phyloP scores from a whole-genome alignment of 1,284 basidiomycete species.

The Taiwanofungus camphoratus region DNA sequence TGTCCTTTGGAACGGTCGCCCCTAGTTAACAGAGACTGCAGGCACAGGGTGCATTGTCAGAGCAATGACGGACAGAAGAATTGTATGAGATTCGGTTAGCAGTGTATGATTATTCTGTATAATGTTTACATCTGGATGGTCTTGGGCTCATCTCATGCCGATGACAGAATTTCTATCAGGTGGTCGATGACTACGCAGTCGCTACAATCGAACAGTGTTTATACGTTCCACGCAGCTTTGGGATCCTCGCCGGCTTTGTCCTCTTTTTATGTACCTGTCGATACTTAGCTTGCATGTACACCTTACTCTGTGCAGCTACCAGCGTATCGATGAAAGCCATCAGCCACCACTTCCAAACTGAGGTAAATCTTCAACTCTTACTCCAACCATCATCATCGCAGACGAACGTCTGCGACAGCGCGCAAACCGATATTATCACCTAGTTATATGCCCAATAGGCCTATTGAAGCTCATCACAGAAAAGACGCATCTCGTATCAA shows the following conservation, averaged over 20 bases:
- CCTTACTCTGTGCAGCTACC: no score
- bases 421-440: slow-evolving; percentile 9
- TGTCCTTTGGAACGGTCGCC: not conserved
- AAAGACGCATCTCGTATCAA: slow-evolving; percentile 26
- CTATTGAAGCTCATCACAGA: slow-evolving; percentile 30
- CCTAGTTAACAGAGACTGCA: slow-evolving; percentile 88
- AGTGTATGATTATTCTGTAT: slow-evolving; percentile 11
- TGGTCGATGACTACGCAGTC: no score
- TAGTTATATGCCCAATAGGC: slow-evolving; percentile 54
- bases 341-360: slow-evolving; percentile 11
- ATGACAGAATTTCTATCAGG: no score
- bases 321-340: not conserved
- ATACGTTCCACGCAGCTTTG: no score
- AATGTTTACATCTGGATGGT: not conserved
- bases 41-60: slow-evolving; percentile 96
- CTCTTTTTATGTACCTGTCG: no score
- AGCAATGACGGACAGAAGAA: slow-evolving; percentile 92
- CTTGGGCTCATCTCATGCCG: no score
- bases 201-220: no score
- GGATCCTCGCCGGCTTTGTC: no score
- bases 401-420: slow-evolving; percentile 25
- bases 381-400: slow-evolving; percentile 27
- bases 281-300: no score
- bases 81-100: slow-evolving; percentile 45
- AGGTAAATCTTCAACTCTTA: slow-evolving; percentile 15